Percentiles rank a stretch among this genome's conserved stretches.
These are phyloP conservation scores for Cladosporium cucumerinum DNA, from an alignment of 2,329 filamentous ascomycete species.

Conservation along the genomic window DNA sequence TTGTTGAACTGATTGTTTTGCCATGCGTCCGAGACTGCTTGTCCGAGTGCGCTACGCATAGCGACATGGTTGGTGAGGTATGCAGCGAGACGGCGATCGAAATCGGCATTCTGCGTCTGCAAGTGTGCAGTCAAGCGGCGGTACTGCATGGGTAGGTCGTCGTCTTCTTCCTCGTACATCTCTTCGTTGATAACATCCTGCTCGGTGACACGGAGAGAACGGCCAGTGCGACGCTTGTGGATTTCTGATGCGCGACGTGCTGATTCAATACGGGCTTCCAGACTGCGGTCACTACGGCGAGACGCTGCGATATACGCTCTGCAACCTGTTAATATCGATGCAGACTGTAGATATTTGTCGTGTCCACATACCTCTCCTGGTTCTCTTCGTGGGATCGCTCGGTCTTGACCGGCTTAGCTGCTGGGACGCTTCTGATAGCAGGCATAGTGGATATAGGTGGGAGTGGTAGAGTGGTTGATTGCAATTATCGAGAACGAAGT, in stretches of 20 bases:
- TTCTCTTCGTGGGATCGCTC: conserved; percentile 78
- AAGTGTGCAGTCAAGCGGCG: conserved; percentile 61
- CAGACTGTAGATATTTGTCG: background rate
- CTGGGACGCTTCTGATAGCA: conserved; percentile 39
- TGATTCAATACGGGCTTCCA: conserved; percentile 85
- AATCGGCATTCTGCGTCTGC: conserved; percentile 57
- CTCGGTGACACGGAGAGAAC: conserved; percentile 75
- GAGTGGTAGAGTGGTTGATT: background rate
- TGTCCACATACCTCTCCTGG: conserved; percentile 58
- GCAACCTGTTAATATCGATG: conserved; percentile 10
- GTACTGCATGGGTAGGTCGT: conserved; percentile 68
- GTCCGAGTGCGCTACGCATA: conserved; percentile 50
- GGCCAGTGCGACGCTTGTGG: conserved; percentile 82
- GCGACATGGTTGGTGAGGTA: conserved; percentile 58
- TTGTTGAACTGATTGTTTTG: conserved; percentile 39
- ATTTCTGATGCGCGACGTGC: conserved; percentile 85
- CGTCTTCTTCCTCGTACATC: conserved; percentile 95
- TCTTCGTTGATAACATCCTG: conserved; percentile 86
- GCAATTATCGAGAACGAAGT: background rate
- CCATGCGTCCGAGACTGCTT: conserved; percentile 40
- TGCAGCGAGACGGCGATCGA: conserved; percentile 60
- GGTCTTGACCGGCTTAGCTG: conserved; percentile 54
- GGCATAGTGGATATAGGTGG: conserved; percentile 25
- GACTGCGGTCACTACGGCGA: conserved; percentile 75
- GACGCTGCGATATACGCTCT: conserved; percentile 92